These are phyloP conservation scores for Guadua angustifolia DNA, from an alignment of 176 grass and related monocot genomes.

Conservation along the genomic window DNA sequence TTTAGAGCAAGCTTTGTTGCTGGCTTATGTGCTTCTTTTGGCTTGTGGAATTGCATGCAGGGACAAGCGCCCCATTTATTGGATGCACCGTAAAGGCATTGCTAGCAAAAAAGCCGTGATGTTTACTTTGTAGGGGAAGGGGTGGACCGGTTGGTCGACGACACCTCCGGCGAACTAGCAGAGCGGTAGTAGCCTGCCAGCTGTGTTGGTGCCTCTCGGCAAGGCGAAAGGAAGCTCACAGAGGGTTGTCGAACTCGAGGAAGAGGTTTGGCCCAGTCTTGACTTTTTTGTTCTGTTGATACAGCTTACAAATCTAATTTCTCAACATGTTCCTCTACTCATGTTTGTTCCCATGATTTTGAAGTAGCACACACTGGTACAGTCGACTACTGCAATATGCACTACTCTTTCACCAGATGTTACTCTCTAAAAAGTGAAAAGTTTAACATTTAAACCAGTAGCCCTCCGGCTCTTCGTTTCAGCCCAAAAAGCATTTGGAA, in stretches of 20 bases:
- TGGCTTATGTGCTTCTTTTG: conserved; percentile 33
- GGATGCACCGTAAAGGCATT: conserved; percentile 32
- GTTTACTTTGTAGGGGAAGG: conserved; percentile 87
- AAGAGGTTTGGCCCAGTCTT: conserved; percentile 57
- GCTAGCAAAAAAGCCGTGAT: conserved; percentile 50
- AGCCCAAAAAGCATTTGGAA: background rate
- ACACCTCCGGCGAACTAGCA: conserved; percentile 51
- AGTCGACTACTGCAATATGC: background rate
- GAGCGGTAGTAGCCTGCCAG: conserved; percentile 35
- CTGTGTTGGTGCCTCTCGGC: conserved; percentile 52
- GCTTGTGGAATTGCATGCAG: too few species aligned
- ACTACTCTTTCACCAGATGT: background rate
- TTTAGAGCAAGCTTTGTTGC: background rate
- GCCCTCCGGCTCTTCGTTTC: background rate
- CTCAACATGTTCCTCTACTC: background rate
- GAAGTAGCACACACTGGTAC: conserved; percentile 18
- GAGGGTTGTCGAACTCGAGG: background rate
- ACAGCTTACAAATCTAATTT: conserved; percentile 19
- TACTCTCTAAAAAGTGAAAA: background rate
- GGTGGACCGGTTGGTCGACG: conserved; percentile 64
- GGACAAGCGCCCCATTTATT: conserved; percentile 1
- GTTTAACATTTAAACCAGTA: background rate
- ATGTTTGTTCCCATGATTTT: background rate
- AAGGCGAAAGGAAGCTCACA: conserved; percentile 71
- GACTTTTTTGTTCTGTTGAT: conserved; percentile 1